phyloP scores from a whole-genome alignment of 768 basidiomycete species.

The Heimioporus sp. region DNA sequence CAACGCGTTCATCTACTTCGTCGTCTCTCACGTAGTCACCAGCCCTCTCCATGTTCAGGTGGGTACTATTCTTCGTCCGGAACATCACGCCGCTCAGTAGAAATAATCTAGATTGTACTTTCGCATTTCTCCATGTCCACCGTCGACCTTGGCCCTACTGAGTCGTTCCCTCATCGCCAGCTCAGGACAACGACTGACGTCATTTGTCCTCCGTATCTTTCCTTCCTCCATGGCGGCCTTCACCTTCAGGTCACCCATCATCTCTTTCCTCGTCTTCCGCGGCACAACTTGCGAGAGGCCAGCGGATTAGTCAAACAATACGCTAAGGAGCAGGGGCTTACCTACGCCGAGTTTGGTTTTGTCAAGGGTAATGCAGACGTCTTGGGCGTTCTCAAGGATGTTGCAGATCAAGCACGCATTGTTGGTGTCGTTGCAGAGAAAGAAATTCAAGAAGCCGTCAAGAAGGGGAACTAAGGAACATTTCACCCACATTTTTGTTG shows the following conservation, averaged over 20 bases:
- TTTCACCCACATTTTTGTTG: neutral
- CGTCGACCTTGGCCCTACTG: constrained; percentile 82
- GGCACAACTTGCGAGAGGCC: constrained; percentile 87
- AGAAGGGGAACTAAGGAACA: constrained; percentile 31
- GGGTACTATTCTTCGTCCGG: constrained; percentile 17
- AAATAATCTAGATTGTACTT: constrained; percentile 70
- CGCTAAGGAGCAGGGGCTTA: constrained; percentile 78
- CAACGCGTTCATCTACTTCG: constrained; percentile 66
- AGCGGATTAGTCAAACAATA: constrained; percentile 84
- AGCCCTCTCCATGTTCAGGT: constrained; percentile 96
- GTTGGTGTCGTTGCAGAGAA: constrained; percentile 77
- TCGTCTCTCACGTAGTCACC: constrained; percentile 82
- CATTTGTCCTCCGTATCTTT: constrained; percentile 77
- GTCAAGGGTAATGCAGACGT: constrained; percentile 85
- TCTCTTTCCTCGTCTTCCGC: constrained; percentile 91
- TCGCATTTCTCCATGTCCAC: constrained; percentile 98
- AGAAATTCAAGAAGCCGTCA: constrained; percentile 63
- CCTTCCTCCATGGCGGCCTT: constrained; percentile 94
- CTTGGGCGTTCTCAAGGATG: constrained; percentile 72
- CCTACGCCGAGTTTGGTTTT: constrained; percentile 92
- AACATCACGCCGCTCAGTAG: constrained; percentile 4
- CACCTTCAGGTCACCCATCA: constrained; percentile 98
- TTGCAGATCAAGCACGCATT: constrained; percentile 85
- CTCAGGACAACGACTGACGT: constrained; percentile 98
- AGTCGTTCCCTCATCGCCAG: constrained; percentile 93